A percentile compares a stretch with the other conserved stretches of the same genome.
Evolutionary conservation across 2,329 filamentous ascomycete species (phyloP).

Genomic region (Scedosporium apiospermum): DNA sequence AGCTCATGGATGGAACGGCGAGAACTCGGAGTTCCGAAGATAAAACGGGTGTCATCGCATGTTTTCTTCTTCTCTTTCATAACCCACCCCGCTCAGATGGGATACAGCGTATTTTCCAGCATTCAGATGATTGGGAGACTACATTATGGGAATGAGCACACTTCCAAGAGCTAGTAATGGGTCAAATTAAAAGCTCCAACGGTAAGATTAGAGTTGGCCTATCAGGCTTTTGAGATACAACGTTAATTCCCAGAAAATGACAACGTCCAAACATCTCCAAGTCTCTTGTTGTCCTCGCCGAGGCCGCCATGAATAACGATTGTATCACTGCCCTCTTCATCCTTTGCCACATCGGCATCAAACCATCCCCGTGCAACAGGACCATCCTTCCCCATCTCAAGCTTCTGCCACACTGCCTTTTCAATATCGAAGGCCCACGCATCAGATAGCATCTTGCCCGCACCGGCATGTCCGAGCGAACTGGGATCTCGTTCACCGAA

Average conservation of each 20-base stretch:
- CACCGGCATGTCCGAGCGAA: conserved; percentile 26
- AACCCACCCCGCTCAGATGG: too few species aligned
- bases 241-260: background rate
- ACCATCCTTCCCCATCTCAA: conserved; percentile 10
- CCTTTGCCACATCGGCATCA: conserved; percentile 20
- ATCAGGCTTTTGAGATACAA: too few species aligned
- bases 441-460: conserved; percentile 29
- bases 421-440: conserved; percentile 30
- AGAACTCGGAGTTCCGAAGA: too few species aligned
- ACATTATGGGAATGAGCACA: too few species aligned
- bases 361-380: conserved; percentile 30
- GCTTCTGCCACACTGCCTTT: conserved; percentile 17
- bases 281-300: conserved; percentile 23
- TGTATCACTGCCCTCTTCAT: conserved; percentile 8
- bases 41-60: too few species aligned
- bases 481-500: conserved; percentile 30
- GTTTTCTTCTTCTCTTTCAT: too few species aligned
- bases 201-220: too few species aligned
- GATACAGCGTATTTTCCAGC: too few species aligned
- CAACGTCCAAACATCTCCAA: conserved; percentile 30
- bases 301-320: conserved; percentile 30
- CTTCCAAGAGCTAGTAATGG: too few species aligned
- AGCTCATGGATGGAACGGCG: too few species aligned
- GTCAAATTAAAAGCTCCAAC: too few species aligned
- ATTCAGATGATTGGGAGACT: too few species aligned